Conservation (phyloP, 2,329 filamentous ascomycete genomes). For the Fusarium nurragi region DNA sequence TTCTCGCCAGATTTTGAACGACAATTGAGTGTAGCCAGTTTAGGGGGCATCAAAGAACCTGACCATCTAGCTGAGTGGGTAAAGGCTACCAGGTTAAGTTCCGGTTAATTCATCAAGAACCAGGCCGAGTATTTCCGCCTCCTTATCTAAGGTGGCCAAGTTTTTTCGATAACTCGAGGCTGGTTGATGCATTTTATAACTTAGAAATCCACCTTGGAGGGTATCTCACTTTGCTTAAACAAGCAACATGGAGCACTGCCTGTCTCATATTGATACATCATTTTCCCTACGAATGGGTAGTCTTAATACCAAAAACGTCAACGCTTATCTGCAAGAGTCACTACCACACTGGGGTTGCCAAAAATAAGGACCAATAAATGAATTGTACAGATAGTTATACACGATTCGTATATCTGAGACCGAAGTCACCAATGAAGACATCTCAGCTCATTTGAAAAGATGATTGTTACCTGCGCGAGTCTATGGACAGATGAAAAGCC, state of each 20-base stretch:
- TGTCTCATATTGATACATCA: not conserved
- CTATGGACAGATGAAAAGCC: conserved; percentile 46
- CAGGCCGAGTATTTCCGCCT: no score
- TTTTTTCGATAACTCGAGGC: no score
- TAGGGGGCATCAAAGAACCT: no score
- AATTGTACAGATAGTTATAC: conserved; percentile 44
- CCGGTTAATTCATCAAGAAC: no score
- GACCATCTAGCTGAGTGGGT: no score
- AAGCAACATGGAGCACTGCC: not conserved
- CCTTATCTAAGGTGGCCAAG: no score
- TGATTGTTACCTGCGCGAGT: conserved; percentile 49
- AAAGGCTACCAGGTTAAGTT: no score
- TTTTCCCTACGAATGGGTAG: not conserved
- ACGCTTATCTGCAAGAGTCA: not conserved
- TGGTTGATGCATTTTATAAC: not conserved
- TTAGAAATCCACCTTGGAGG: not conserved
- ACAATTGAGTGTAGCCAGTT: no score
- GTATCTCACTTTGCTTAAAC: not conserved
- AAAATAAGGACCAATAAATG: conserved; percentile 16
- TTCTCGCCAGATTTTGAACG: not conserved
- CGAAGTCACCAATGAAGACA: conserved; percentile 30
- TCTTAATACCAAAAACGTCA: not conserved
- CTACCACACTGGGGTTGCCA: not conserved
- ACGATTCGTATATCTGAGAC: conserved; percentile 27
- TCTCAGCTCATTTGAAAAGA: conserved; percentile 42